phyloP scores from a whole-genome alignment of 1,139 yeast species.

The Nakaseomyces uthaithaninus region DNA sequence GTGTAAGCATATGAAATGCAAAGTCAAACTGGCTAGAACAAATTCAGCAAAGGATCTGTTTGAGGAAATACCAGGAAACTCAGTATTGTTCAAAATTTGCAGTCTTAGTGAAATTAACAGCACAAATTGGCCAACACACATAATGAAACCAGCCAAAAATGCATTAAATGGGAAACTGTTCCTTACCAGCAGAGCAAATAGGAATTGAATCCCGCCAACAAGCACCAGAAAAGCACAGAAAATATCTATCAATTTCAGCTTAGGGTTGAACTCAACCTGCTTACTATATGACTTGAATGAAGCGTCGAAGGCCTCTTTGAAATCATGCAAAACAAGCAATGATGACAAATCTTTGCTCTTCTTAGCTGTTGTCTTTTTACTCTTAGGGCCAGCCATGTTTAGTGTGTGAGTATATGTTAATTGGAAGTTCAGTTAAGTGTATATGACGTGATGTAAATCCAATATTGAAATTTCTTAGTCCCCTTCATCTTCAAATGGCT shows the following conservation, averaged over 20 bases:
- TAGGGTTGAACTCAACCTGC: conserved; percentile 30
- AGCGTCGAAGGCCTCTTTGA: conserved; percentile 41
- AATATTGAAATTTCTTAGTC: too few relatives aligned
- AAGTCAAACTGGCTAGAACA: conserved; percentile 73
- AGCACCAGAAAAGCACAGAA: conserved; percentile 68
- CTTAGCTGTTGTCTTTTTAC: neutral
- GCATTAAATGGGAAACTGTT: conserved; percentile 91
- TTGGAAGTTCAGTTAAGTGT: too few relatives aligned
- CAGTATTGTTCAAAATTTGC: conserved; percentile 43
- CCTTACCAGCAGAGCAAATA: conserved; percentile 69
- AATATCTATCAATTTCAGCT: conserved; percentile 60
- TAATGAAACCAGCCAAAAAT: conserved; percentile 82
- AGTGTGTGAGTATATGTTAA: too few relatives aligned
- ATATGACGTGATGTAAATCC: too few relatives aligned
- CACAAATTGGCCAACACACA: conserved; percentile 94
- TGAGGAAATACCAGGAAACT: conserved; percentile 51
- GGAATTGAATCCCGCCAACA: conserved; percentile 71
- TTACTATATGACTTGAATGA: conserved; percentile 42
- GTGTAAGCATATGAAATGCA: conserved; percentile 85
- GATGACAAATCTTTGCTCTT: neutral
- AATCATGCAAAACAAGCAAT: conserved; percentile 33
- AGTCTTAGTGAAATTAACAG: conserved; percentile 72
- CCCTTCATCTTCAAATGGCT: too few relatives aligned
- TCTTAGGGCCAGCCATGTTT: conserved; percentile 7
- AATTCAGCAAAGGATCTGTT: conserved; percentile 86